Evolutionary conservation across 2,329 filamentous ascomycete genomes (phyloP).

Genomic region (Cytospora schulzeri): DNA sequence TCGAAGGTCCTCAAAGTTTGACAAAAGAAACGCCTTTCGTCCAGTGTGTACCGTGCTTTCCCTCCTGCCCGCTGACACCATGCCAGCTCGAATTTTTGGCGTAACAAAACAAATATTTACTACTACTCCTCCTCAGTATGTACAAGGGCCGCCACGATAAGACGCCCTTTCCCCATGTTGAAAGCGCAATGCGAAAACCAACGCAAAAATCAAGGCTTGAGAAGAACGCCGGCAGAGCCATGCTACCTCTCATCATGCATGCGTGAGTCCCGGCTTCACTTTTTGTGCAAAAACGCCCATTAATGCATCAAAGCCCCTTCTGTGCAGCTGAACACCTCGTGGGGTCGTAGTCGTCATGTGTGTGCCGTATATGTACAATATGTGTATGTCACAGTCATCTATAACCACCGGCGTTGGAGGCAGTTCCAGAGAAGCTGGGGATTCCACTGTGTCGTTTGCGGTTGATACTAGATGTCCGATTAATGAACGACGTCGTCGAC

Average conservation of each 20-base stretch:
- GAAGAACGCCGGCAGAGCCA: slow-evolving; percentile 12
- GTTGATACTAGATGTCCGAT: slow-evolving; percentile 50
- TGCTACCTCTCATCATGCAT: slow-evolving; percentile 11
- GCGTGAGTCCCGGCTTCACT: neutral
- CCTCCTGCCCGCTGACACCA: neutral
- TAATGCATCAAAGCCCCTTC: slow-evolving; percentile 19
- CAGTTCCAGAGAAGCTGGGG: slow-evolving; percentile 41
- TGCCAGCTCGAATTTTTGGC: neutral
- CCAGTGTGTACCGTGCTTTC: neutral
- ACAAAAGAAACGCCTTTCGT: slow-evolving; percentile 18
- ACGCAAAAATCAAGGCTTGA: neutral
- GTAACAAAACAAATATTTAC: neutral
- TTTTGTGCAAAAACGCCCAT: slow-evolving; percentile 18
- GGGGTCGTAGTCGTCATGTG: slow-evolving; percentile 6
- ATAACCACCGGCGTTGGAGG: slow-evolving; percentile 46
- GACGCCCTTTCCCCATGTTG: neutral
- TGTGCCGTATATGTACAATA: slow-evolving; percentile 3
- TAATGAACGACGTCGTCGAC: slow-evolving; percentile 40
- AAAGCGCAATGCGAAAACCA: slow-evolving; percentile 2
- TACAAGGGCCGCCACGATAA: neutral
- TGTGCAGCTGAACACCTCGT: slow-evolving; percentile 10
- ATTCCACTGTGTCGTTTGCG: slow-evolving; percentile 48
- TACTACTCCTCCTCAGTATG: neutral
- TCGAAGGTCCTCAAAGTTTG: neutral
- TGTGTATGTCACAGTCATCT: slow-evolving; percentile 40